These are phyloP conservation scores for Thelonectria discophora DNA, from an alignment of 2,329 filamentous ascomycete species.

Conservation along the genomic window DNA sequence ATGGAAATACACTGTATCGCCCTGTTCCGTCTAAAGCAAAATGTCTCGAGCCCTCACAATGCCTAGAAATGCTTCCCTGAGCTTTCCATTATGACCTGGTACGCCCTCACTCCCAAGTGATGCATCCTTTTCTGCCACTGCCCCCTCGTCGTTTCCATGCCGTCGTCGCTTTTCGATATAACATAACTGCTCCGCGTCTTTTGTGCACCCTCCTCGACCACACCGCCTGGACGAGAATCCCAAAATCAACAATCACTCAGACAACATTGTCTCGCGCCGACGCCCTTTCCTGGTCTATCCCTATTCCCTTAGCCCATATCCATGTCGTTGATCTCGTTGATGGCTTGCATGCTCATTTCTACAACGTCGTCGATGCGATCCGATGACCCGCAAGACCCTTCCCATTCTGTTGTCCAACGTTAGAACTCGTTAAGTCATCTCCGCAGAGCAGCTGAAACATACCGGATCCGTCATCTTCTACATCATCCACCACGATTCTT, in stretches of 20 bases:
- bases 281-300: conserved; percentile 15
- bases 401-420: conserved; percentile 58
- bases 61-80: conserved; percentile 3
- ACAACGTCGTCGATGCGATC: conserved; percentile 62
- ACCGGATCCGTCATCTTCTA: conserved; percentile 69
- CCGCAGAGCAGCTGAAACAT: conserved; percentile 51
- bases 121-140: conserved; percentile 30
- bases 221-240: conserved; percentile 19
- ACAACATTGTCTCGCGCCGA: conserved; percentile 20
- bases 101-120: conserved; percentile 43
- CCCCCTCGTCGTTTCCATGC: conserved; percentile 17
- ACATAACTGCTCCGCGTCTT: conserved; percentile 11
- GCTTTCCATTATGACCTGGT: conserved; percentile 22
- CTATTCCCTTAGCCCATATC: conserved; percentile 37
- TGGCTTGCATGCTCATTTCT: conserved; percentile 55
- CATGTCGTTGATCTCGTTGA: conserved; percentile 52
- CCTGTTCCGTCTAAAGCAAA: background rate
- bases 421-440: conserved; percentile 39
- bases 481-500: conserved; percentile 63
- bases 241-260: conserved; percentile 26
- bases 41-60: background rate
- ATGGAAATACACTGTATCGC: background rate
- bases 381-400: conserved; percentile 63
- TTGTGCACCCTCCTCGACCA: conserved; percentile 17
- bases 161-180: conserved; percentile 1